Evolutionary conservation across 805 yeast species (phyloP), one percentile per base, ranked within the genome.

Genomic region (Cyberlindnera americana): DNA sequence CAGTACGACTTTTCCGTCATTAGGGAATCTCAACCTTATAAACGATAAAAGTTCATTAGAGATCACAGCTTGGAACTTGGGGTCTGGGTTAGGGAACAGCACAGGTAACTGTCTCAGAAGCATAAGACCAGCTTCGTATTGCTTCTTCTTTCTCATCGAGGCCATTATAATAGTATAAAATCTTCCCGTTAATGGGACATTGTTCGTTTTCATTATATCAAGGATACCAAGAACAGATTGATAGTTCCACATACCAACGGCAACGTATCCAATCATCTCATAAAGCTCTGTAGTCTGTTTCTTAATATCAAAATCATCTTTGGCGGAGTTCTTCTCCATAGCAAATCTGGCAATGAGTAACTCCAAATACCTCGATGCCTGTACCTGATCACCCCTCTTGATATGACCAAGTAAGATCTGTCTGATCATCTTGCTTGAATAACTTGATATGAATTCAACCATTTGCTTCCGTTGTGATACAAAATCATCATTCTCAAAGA

Each of bases 131-230:
- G 48, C 52, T 23, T 50, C 47, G 21, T 41, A 43, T 17, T 48
- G 43, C 21, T 46, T 49, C 37, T 46, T 48, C 22, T 41, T 40
- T 26, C 59, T 41, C 18, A 54, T 25, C 0, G 56, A 39, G 3
- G 44, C 22, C 10, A 53, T 21, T 12, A 54, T 19, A 5, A 45
- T 37, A n/a, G 43, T 47, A 31, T 38, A 45, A 8, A 52, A 22
- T n/a, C 38, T 46, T 18, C 48, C 41, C 1, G 54, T 38, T 3
- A 52, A 12, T 11, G 38, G 37, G n/a, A 49, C 23, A 3, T 33
- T 31, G 13, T 42, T 46, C 17, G 21, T 33, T 8, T 32, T 26
- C 50, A 54, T 47, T 12, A 41, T 42, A 2, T 41, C 31, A 19
- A 54, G 22, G 6, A 53, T 35, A 2, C 22, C 21, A 9, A 52